Evolutionary conservation across 495 filamentous ascomycete genomes (phyloP).

Genomic region (Penicillium goetzii): DNA sequence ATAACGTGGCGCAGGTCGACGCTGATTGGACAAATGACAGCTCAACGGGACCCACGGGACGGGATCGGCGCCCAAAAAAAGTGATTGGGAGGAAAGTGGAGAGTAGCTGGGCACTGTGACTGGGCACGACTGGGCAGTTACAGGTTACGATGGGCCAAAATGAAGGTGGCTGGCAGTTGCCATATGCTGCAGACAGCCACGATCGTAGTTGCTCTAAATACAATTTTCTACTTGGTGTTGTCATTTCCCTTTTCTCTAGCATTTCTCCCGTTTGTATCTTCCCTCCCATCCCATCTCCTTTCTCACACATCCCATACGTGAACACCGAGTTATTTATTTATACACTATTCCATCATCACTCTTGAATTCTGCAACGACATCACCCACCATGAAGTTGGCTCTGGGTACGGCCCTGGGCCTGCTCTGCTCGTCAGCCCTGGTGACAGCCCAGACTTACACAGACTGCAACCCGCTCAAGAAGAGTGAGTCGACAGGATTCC

Average conservation of each 20-base stretch:
- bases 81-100: slow-evolving; percentile 6
- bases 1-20: slow-evolving; percentile 21
- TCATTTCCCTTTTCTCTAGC: not conserved
- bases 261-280: slow-evolving; percentile 7
- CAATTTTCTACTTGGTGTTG: slow-evolving; percentile 9
- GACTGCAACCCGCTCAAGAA: slow-evolving; percentile 73
- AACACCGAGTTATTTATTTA: not conserved
- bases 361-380: not conserved
- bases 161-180: slow-evolving; percentile 29
- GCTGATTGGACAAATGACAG: slow-evolving; percentile 23
- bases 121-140: not conserved
- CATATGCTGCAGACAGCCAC: not conserved
- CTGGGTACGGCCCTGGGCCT: slow-evolving; percentile 34
- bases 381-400: slow-evolving; percentile 37
- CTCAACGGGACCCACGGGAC: slow-evolving; percentile 22
- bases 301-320: not conserved
- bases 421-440: slow-evolving; percentile 41
- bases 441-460: slow-evolving; percentile 73
- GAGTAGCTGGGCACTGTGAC: no score
- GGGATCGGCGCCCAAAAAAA: slow-evolving; percentile 19
- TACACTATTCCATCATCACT: slow-evolving; percentile 4
- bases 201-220: slow-evolving; percentile 7
- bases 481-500: slow-evolving; percentile 50
- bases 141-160: no score
- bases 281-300: slow-evolving; percentile 9